Conservation (phyloP, 1,284 basidiomycete species). For the Mycosarcoma maydis region DNA sequence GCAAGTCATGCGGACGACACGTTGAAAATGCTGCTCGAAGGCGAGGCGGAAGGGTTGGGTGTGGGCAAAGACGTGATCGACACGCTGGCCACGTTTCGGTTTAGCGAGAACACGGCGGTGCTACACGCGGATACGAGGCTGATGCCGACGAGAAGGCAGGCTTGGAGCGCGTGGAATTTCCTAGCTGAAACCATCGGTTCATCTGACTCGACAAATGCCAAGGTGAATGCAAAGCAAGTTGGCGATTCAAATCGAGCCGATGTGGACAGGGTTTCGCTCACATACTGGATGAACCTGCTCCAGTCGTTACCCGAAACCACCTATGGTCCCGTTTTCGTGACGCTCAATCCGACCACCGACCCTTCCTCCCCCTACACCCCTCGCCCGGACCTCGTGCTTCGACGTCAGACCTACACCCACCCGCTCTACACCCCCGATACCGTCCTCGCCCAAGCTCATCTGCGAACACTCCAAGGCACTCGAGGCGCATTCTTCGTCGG, state of each 20-base stretch:
- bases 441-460: slow-evolving; percentile 72
- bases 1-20: slow-evolving; percentile 80
- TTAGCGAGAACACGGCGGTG: slow-evolving; percentile 78
- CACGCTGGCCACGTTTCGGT: slow-evolving; percentile 66
- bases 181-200: slow-evolving; percentile 47
- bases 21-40: slow-evolving; percentile 71
- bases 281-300: slow-evolving; percentile 81
- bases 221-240: slow-evolving; percentile 20
- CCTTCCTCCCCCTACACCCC: slow-evolving; percentile 38
- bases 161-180: slow-evolving; percentile 61
- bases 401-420: slow-evolving; percentile 76
- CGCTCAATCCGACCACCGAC: slow-evolving; percentile 73
- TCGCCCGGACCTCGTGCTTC: slow-evolving; percentile 66
- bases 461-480: slow-evolving; percentile 74
- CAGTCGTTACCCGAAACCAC: slow-evolving; percentile 74
- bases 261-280: slow-evolving; percentile 51
- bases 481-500: slow-evolving; percentile 76
- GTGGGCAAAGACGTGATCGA: slow-evolving; percentile 74
- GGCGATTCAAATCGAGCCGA: slow-evolving; percentile 7
- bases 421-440: slow-evolving; percentile 70
- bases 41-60: slow-evolving; percentile 66
- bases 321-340: slow-evolving; percentile 79
- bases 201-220: neutral
- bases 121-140: slow-evolving; percentile 72
- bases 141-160: slow-evolving; percentile 47